Evolutionary conservation across 495 filamentous ascomycete genomes (phyloP), one percentile per base, ranked within the genome.

Genomic region (Acidomyces sp.): DNA sequence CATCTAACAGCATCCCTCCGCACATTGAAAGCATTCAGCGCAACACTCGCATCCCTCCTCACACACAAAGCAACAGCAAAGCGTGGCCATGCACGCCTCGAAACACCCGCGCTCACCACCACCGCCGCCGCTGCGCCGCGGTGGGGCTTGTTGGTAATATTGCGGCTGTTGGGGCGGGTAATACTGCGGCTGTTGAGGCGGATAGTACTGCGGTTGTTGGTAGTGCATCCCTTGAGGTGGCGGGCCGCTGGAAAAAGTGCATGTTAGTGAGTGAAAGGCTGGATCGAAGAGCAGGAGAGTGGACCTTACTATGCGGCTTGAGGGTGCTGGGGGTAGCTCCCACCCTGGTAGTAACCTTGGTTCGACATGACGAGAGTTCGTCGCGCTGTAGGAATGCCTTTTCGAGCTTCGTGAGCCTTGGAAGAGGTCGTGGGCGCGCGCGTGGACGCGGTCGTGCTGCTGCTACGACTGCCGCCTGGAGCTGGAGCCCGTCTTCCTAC

Each of bases 31-130:
- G 44, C 56, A 57, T 16, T 62, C 50, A 6, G 75, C 71, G 54
- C 80, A 85, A 61, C 79, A 84, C 49, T 83, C 80, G 55, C 81
- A 85, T 32, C 77, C 71, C 61, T 85, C 75, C 53, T 84, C 80
- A 49, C 77, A 80, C 17, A 85, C 70, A 60, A 78, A 85, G 53
- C 80, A 85, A 54, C 81, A 86, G 66, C 79, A 84, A 31, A 85
- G 60, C 18, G 70, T 68, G 11, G 78, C 78, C 20, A 86, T 56
- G 60, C 81, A 54, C 12, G 10, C 26, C 13, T 42, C 23, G 17
- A 85, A 64, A 46, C 78, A 83, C 37, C 78, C 78, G 13, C 62
- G 60, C 40, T 71, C 67, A 18, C 37, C 34, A 2, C 41, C 36
- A 3, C 34, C 32, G 27, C 41, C 4, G 5, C 13, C 3, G 35